Evolutionary conservation across 2,329 filamentous ascomycete genomes (phyloP).

Genomic region (Coleophoma crateriformis): DNA sequence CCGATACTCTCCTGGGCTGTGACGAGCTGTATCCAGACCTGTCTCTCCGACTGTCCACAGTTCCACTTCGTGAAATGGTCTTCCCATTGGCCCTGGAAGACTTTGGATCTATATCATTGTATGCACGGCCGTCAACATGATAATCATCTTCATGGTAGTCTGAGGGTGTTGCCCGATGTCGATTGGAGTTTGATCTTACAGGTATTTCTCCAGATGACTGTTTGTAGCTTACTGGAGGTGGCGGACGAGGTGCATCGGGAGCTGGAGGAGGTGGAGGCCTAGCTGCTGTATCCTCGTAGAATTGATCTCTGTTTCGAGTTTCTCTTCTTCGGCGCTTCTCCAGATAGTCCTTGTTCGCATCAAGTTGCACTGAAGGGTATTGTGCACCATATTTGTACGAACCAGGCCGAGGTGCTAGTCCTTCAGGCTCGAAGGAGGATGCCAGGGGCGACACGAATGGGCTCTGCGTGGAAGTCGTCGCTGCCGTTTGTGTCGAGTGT

Average conservation of each 20-base stretch:
- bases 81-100: constrained; percentile 13
- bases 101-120: background rate
- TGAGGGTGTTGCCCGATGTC: constrained; percentile 6
- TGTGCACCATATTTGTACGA: constrained; percentile 43
- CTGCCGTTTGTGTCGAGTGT: constrained; percentile 49
- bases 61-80: constrained; percentile 7
- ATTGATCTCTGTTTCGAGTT: constrained; percentile 36
- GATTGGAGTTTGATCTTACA: constrained; percentile 17
- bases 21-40: constrained; percentile 13
- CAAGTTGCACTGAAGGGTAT: constrained; percentile 14
- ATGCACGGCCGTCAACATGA: background rate
- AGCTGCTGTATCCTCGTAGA: constrained; percentile 22
- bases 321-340: constrained; percentile 38
- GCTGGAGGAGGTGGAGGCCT: constrained; percentile 40
- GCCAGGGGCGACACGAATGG: constrained; percentile 49
- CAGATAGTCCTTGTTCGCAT: constrained; percentile 34
- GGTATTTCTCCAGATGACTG: constrained; percentile 33
- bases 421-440: constrained; percentile 43
- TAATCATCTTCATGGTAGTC: constrained; percentile 15
- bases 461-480: constrained; percentile 53
- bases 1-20: constrained; percentile 29
- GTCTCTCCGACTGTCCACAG: constrained; percentile 8
- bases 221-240: constrained; percentile 51
- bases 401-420: constrained; percentile 53
- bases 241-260: constrained; percentile 53